Evolutionary conservation across 129 eudicot genomes (phyloP).

Genomic region (Oenanthe sinensis): DNA sequence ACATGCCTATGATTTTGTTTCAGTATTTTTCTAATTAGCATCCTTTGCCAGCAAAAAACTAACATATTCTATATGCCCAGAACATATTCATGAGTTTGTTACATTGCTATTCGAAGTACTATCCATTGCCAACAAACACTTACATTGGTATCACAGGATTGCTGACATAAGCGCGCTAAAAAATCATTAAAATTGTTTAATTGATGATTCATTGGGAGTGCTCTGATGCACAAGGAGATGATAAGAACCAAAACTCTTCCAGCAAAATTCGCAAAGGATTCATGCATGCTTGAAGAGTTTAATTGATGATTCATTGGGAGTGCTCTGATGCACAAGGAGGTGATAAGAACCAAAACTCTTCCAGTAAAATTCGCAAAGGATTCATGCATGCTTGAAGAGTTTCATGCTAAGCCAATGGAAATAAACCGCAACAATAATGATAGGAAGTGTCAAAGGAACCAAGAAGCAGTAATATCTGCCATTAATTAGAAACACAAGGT

Average conservation of each 20-base stretch:
- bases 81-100: background rate
- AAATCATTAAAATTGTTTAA: background rate
- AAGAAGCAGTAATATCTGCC: slow-evolving; percentile 80
- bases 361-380: background rate
- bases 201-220: background rate
- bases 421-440: slow-evolving; percentile 64
- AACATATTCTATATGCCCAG: too few species aligned
- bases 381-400: slow-evolving; percentile 80
- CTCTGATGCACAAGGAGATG: background rate
- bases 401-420: slow-evolving; percentile 93
- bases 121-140: background rate
- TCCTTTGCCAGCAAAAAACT: too few species aligned
- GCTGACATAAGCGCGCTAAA: background rate
- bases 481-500: slow-evolving; percentile 1
- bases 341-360: background rate
- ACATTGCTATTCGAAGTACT: background rate
- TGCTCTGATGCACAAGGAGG: background rate
- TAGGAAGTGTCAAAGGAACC: slow-evolving; percentile 71
- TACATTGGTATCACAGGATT: background rate
- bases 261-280: background rate
- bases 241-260: background rate
- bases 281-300: slow-evolving; percentile 73
- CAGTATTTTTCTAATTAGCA: too few species aligned
- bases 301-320: background rate
- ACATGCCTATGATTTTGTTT: background rate